Evolutionary conservation across 768 basidiomycete genomes (phyloP).

Genomic region (Suillus paluster): DNA sequence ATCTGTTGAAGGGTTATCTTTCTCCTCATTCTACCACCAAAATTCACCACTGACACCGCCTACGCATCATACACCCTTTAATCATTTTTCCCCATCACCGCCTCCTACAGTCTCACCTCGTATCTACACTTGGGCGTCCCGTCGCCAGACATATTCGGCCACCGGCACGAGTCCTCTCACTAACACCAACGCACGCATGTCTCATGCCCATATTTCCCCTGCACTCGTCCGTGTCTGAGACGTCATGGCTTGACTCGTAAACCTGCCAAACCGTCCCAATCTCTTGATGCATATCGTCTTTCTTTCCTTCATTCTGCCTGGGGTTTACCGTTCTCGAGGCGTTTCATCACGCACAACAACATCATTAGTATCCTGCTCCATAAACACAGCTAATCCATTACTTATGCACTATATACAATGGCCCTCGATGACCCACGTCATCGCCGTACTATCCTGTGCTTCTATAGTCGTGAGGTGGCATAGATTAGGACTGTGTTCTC

Average conservation of each 20-base stretch:
- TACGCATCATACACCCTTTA: conserved; percentile 24
- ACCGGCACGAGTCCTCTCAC: conserved; percentile 51
- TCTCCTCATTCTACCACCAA: conserved; percentile 14
- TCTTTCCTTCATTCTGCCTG: conserved; percentile 14
- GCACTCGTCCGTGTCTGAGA: conserved; percentile 51
- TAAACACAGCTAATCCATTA: conserved; percentile 39
- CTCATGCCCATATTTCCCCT: conserved; percentile 58
- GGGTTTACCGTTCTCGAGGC: conserved; percentile 14
- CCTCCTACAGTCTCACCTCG: conserved; percentile 60
- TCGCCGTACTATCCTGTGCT: conserved; percentile 39
- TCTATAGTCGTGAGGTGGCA: conserved; percentile 36
- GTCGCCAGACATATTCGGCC: conserved; percentile 40
- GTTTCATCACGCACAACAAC: conserved; percentile 19
- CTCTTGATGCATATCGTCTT: conserved; percentile 15
- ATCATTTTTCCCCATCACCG: conserved; percentile 49
- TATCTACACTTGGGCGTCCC: conserved; percentile 57
- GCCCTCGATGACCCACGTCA: conserved; percentile 25
- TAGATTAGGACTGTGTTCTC: conserved; percentile 33
- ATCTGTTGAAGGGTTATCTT: conserved; percentile 22
- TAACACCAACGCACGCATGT: conserved; percentile 62
- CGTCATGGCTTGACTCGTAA: conserved; percentile 28
- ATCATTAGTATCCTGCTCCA: conserved; percentile 23
- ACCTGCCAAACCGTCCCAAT: background rate
- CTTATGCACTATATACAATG: conserved; percentile 40
- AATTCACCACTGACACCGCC: conserved; percentile 38